Percentiles rank a stretch among this genome's conserved stretches.
Evolutionary conservation across 441 rosid genomes (phyloP).

Genomic region (Brassica hybrid): DNA sequence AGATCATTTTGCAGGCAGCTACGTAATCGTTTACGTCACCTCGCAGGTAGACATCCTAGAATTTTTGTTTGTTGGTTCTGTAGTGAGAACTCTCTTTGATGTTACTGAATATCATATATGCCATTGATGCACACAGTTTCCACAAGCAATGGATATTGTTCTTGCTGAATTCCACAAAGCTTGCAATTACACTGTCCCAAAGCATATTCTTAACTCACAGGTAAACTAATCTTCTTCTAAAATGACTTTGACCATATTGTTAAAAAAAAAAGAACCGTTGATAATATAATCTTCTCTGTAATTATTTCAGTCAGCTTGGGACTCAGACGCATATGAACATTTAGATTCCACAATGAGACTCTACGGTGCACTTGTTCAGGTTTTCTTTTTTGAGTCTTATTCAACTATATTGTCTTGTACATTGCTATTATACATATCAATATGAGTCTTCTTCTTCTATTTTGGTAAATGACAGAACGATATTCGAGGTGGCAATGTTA

Average conservation of each 20-base stretch:
- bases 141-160: constrained; percentile 75
- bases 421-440: constrained; percentile 21
- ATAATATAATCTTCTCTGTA: background rate
- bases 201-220: constrained; percentile 65
- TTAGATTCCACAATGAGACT: constrained; percentile 74
- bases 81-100: background rate
- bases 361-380: constrained; percentile 95
- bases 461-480: constrained; percentile 58
- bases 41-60: constrained; percentile 39
- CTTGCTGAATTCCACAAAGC: constrained; percentile 86
- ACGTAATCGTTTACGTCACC: constrained; percentile 68
- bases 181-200: constrained; percentile 88
- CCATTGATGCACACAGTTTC: constrained; percentile 50
- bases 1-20: constrained; percentile 72
- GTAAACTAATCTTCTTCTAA: constrained; percentile 39
- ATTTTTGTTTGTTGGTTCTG: background rate
- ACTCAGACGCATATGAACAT: constrained; percentile 69
- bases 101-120: background rate
- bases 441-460: constrained; percentile 13
- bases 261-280: background rate
- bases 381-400: no score
- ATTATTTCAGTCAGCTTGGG: constrained; percentile 64
- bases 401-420: background rate
- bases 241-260: background rate
- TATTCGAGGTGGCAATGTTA: constrained; percentile 37